Base-by-base conservation (phyloP, 768 basidiomycete species). In the Ramaria sp. region DNA sequence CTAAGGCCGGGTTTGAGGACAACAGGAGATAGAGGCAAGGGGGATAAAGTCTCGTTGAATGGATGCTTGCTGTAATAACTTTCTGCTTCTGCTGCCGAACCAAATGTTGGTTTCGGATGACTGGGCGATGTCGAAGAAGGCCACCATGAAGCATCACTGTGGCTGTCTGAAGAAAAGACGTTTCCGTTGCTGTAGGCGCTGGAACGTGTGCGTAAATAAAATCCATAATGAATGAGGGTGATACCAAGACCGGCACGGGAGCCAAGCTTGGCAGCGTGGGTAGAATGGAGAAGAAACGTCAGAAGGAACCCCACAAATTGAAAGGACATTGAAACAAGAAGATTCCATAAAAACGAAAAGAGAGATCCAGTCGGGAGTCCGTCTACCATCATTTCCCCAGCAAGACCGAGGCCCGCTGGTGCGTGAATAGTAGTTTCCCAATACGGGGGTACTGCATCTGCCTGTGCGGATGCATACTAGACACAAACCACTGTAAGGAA, bases 401-500 rank as follows among this genome's bases (percentile, higher is more conserved):
- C 66, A 7, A 70, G 68, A 59, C 79, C 77, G n/a, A 80, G 67
- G 16, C n/a, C 24, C 58, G 79, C 82, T 0, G 91, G 91, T 0
- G 93, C 82, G 57, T 93, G 88, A 10, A 97, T 80, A 0, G 91
- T 93, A 0, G 89, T 97, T 64, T 98, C 94, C 89, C 92, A 97
- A 68, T 99, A 99, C 0, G 91, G 79, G 0, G 95, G 96, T 0
- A 88, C 93, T 0, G 89, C 81, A 64, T 99, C 95, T 27, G 83
- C 78, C 58, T 91, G 83, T 2, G 95, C 95, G 13, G 83, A 77
- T 12, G 83, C 76, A 63, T 99, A 99, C 45, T 47, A 27, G n/a
- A n/a, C 25, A 30, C 15, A 24, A n/a, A 30, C 3, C 27, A 1
- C 10, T 30, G 3, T 9, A 25, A 15, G 8, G n/a, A 27, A 9